These are phyloP conservation scores for Arachnomyces sp. DNA, from an alignment of 2,329 filamentous ascomycete species.

Conservation along the genomic window DNA sequence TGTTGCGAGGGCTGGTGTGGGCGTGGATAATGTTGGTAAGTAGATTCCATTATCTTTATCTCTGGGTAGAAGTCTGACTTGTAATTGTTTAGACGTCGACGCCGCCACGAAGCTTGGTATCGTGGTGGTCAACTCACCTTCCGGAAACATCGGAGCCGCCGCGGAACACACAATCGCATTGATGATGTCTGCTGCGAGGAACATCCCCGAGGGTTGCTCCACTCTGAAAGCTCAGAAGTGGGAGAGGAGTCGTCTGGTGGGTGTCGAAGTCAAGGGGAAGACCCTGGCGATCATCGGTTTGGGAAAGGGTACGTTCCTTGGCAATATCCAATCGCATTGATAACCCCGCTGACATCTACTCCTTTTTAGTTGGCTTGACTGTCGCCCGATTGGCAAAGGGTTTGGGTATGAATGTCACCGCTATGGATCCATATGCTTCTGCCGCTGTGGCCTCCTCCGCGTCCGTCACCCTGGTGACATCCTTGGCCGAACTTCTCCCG, in stretches of 20 bases:
- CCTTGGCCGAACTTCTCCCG: slow-evolving; percentile 55
- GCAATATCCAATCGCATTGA: not conserved
- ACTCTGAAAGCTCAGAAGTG: slow-evolving; percentile 64
- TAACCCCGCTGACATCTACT: slow-evolving; percentile 2
- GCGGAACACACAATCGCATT: slow-evolving; percentile 72
- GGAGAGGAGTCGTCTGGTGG: slow-evolving; percentile 67
- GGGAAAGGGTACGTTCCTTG: slow-evolving; percentile 55
- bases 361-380: slow-evolving; percentile 58
- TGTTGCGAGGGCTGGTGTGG: slow-evolving; percentile 72
- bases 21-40: slow-evolving; percentile 67
- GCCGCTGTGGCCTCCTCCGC: slow-evolving; percentile 61
- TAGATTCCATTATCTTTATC: not conserved
- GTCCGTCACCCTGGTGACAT: slow-evolving; percentile 56
- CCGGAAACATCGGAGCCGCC: slow-evolving; percentile 72
- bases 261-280: slow-evolving; percentile 71
- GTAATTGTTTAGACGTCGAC: slow-evolving; percentile 48
- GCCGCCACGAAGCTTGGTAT: slow-evolving; percentile 66
- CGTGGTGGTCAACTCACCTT: slow-evolving; percentile 72
- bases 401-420: slow-evolving; percentile 66
- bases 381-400: slow-evolving; percentile 73
- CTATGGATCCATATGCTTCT: slow-evolving; percentile 71
- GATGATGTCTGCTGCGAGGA: slow-evolving; percentile 65
- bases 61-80: not conserved
- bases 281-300: slow-evolving; percentile 68
- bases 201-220: slow-evolving; percentile 63